These are phyloP conservation scores for Heterobasidion irregulare DNA, from an alignment of 1,284 basidiomycete genomes.

Conservation along the genomic window DNA sequence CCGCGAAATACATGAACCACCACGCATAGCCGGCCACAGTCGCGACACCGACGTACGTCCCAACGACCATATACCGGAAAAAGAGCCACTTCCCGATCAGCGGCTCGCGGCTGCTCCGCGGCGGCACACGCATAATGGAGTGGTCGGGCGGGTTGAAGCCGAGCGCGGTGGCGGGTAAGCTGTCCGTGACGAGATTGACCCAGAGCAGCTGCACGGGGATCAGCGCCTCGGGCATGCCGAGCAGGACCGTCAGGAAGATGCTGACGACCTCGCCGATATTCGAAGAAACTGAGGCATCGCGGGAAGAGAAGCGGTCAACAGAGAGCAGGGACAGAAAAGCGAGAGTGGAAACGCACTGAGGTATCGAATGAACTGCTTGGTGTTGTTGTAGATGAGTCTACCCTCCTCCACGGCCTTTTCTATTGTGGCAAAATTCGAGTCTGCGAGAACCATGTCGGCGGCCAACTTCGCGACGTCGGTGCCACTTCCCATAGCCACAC, in stretches of 20 bases:
- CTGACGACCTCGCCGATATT: slow-evolving; percentile 99
- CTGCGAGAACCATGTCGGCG: slow-evolving; percentile 92
- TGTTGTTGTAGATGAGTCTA: slow-evolving; percentile 97
- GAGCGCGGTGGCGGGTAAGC: slow-evolving; percentile 94
- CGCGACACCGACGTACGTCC: slow-evolving; percentile 88
- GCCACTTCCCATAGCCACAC: slow-evolving; percentile 98
- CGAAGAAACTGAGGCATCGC: slow-evolving; percentile 93
- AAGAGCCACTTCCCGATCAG: slow-evolving; percentile 92
- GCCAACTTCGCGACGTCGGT: slow-evolving; percentile 98
- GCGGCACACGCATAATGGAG: slow-evolving; percentile 92
- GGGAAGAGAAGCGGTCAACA: slow-evolving; percentile 14
- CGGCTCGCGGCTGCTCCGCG: slow-evolving; percentile 83
- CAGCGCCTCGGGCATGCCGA: slow-evolving; percentile 98
- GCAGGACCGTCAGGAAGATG: slow-evolving; percentile 94
- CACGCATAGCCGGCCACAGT: slow-evolving; percentile 97
- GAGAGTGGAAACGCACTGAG: slow-evolving; percentile 55
- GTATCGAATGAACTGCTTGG: slow-evolving; percentile 95
- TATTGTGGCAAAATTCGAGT: slow-evolving; percentile 89
- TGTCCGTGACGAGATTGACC: slow-evolving; percentile 96
- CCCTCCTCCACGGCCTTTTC: slow-evolving; percentile 96
- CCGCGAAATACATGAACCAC: slow-evolving; percentile 94
- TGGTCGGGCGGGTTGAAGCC: slow-evolving; percentile 97
- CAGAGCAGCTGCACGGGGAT: slow-evolving; percentile 97
- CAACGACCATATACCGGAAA: slow-evolving; percentile 91
- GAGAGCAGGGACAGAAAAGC: slow-evolving; percentile 3